Percentiles rank a stretch among this genome's conserved stretches.
phyloP scores from a whole-genome alignment of 2,329 filamentous ascomycete species.

The Dothistroma pini region DNA sequence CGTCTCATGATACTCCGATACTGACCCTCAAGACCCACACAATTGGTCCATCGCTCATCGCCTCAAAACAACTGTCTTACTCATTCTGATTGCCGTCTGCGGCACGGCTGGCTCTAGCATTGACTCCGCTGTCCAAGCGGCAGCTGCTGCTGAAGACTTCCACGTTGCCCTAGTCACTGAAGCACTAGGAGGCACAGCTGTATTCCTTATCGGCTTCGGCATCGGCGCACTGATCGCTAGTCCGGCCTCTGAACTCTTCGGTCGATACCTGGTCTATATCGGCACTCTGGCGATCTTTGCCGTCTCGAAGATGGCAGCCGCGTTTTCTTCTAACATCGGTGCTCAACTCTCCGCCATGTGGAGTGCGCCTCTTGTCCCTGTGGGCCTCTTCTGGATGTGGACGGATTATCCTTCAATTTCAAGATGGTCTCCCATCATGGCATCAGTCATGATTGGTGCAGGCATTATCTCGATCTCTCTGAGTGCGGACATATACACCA shows the following conservation, averaged over 20 bases:
- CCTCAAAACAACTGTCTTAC: neutral
- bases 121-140: neutral
- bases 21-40: neutral
- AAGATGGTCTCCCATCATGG: constrained; percentile 50
- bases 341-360: constrained; percentile 20
- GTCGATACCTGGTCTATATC: constrained; percentile 22
- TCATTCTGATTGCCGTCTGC: neutral
- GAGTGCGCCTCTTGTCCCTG: constrained; percentile 26
- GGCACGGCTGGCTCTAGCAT: constrained; percentile 1
- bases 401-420: constrained; percentile 43
- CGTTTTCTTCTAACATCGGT: constrained; percentile 19
- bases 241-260: constrained; percentile 40
- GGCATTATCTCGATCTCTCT: constrained; percentile 46
- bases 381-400: constrained; percentile 49
- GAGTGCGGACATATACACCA: constrained; percentile 54
- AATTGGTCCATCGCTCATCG: neutral
- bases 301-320: constrained; percentile 12
- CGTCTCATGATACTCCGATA: neutral
- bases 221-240: constrained; percentile 37
- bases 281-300: constrained; percentile 13
- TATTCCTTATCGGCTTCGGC: constrained; percentile 36
- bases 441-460: constrained; percentile 35
- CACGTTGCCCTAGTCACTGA: neutral
- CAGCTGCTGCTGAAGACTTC: neutral
- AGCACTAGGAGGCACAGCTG: neutral